Percentiles rank a stretch among this genome's conserved stretches.
These are phyloP conservation scores for Kwoniella sp. DNA, from an alignment of 768 basidiomycete genomes.

Conservation along the genomic window DNA sequence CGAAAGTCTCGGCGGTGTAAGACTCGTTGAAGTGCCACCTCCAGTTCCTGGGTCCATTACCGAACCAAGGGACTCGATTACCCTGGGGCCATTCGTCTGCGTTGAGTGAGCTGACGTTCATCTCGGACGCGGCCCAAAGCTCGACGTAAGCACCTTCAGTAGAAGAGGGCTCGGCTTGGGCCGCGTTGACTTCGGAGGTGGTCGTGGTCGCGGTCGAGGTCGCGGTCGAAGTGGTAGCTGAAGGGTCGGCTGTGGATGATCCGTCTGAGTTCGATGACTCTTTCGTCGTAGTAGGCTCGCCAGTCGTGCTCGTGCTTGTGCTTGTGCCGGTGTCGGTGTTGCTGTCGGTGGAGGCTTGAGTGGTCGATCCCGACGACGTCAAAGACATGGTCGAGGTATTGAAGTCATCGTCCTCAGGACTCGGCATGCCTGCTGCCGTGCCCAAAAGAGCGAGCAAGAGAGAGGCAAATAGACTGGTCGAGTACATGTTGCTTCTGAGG, in stretches of 20 bases:
- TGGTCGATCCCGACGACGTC: background rate
- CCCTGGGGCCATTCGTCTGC: background rate
- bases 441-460: background rate
- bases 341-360: too few relatives aligned
- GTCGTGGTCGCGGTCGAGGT: too few relatives aligned
- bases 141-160: background rate
- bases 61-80: background rate
- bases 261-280: too few relatives aligned
- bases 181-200: too few relatives aligned
- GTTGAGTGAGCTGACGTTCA: background rate
- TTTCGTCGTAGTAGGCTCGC: too few relatives aligned
- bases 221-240: too few relatives aligned
- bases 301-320: too few relatives aligned
- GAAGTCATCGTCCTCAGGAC: background rate
- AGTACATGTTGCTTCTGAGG: too few relatives aligned
- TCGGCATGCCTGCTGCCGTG: background rate
- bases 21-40: background rate
- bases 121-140: background rate
- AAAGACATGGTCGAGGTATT: background rate
- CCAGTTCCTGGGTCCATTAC: background rate
- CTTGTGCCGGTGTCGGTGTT: too few relatives aligned
- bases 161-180: too few relatives aligned
- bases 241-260: background rate
- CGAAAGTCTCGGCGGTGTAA: background rate
- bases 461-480: background rate